Evolutionary conservation across 1,284 basidiomycete genomes (phyloP).

Genomic region (Pseudomicrostroma phylloplanum): DNA sequence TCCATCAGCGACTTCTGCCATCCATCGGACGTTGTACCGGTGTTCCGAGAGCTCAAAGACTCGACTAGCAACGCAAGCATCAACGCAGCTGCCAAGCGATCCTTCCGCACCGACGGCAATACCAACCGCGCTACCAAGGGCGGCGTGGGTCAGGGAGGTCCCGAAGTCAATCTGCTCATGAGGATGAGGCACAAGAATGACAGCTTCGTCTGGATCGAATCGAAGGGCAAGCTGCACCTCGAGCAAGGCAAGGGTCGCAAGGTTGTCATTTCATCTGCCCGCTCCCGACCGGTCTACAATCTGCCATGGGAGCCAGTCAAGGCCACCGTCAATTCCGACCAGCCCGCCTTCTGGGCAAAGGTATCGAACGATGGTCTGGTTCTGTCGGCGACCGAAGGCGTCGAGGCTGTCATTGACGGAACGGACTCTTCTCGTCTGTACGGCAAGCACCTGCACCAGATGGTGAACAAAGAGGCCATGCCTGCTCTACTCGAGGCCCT

Average conservation of each 20-base stretch:
- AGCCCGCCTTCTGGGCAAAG: slow-evolving; percentile 41
- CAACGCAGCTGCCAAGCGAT: slow-evolving; percentile 38
- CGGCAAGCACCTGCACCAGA: slow-evolving; percentile 30
- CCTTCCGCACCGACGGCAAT: slow-evolving; percentile 26
- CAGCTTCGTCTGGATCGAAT: slow-evolving; percentile 42
- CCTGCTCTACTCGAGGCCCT: slow-evolving; percentile 34
- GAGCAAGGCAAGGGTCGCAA: slow-evolving; percentile 48
- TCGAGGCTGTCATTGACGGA: slow-evolving; percentile 28
- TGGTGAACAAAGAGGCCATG: slow-evolving; percentile 33
- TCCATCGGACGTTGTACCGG: slow-evolving; percentile 78
- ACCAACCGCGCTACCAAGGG: slow-evolving; percentile 43
- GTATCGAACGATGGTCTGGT: slow-evolving; percentile 37
- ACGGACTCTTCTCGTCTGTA: slow-evolving; percentile 16
- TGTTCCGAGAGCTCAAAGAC: slow-evolving; percentile 89
- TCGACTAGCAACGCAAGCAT: slow-evolving; percentile 53
- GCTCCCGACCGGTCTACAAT: slow-evolving; percentile 38
- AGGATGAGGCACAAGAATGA: slow-evolving; percentile 42
- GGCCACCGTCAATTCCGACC: slow-evolving; percentile 20
- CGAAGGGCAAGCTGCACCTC: slow-evolving; percentile 41
- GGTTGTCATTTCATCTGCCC: slow-evolving; percentile 42
- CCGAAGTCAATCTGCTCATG: slow-evolving; percentile 39
- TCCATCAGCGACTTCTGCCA: slow-evolving; percentile 73
- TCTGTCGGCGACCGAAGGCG: slow-evolving; percentile 27
- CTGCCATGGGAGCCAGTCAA: slow-evolving; percentile 37
- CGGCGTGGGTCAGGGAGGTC: slow-evolving; percentile 43